A percentile compares a stretch with the other conserved stretches of the same genome.
phyloP scores from a whole-genome alignment of 345 rosid genomes.

The Citrus australasica region DNA sequence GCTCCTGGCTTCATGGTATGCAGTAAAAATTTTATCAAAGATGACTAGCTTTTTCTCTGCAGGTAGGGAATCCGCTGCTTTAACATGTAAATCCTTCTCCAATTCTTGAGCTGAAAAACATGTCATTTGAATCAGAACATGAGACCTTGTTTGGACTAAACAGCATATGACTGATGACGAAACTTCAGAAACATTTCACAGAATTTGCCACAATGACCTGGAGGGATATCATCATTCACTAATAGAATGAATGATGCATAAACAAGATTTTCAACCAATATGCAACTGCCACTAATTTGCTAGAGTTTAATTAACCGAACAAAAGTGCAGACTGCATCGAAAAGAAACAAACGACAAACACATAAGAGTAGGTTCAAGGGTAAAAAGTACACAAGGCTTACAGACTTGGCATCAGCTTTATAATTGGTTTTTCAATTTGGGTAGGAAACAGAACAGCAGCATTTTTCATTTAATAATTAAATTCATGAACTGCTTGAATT shows the following conservation, averaged over 20 bases:
- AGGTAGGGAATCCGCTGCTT: conserved; percentile 60
- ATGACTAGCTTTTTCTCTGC: conserved; percentile 72
- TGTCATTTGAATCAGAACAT: conserved; percentile 15
- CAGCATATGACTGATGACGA: not conserved
- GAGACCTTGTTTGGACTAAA: conserved; percentile 1
- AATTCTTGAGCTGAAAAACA: conserved; percentile 80
- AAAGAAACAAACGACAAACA: not conserved
- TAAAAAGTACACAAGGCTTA: no score
- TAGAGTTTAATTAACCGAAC: not conserved
- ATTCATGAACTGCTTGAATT: not conserved
- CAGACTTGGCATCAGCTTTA: no score
- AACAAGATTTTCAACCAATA: not conserved
- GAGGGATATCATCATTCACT: conserved; percentile 10
- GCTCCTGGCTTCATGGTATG: conserved; percentile 93
- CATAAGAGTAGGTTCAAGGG: not conserved
- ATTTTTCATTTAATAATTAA: not conserved
- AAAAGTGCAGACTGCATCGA: not conserved
- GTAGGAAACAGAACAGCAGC: not conserved
- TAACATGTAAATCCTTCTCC: conserved; percentile 92
- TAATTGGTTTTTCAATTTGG: not conserved
- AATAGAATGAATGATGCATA: not conserved
- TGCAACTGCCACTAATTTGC: conserved; percentile 1
- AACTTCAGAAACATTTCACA: not conserved
- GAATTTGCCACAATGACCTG: not conserved
- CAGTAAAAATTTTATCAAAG: conserved; percentile 85